phyloP scores from a whole-genome alignment of 2,329 filamentous ascomycete species.

The Bipolaris zeicola region DNA sequence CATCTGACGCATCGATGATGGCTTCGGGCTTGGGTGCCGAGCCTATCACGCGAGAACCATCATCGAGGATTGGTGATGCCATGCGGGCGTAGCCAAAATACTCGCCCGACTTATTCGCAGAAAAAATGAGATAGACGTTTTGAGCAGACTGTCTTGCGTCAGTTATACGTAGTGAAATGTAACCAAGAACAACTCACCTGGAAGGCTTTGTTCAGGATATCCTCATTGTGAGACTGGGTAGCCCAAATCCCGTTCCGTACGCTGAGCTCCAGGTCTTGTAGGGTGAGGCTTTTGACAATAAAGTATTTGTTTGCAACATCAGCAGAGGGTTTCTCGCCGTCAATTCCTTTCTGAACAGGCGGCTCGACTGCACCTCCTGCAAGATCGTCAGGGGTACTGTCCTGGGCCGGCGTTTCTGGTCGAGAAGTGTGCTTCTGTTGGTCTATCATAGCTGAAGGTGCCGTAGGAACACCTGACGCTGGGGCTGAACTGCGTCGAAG shows the following conservation, averaged over 20 bases:
- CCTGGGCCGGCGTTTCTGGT: constrained; percentile 31
- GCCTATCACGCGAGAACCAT: constrained; percentile 56
- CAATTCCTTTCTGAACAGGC: constrained; percentile 14
- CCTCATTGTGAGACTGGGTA: constrained; percentile 91
- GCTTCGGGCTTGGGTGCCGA: constrained; percentile 68
- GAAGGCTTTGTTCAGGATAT: constrained; percentile 80
- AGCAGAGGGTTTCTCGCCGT: constrained; percentile 12
- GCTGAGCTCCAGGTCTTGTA: constrained; percentile 88
- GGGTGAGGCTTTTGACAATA: constrained; percentile 88
- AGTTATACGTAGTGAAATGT: constrained; percentile 6
- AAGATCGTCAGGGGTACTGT: constrained; percentile 16
- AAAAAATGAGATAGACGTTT: constrained; percentile 91
- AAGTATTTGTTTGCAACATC: constrained; percentile 76
- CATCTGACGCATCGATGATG: constrained; percentile 61
- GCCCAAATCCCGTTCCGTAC: constrained; percentile 90
- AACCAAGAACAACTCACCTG: constrained; percentile 60
- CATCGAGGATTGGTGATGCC: constrained; percentile 80
- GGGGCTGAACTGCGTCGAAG: constrained; percentile 65
- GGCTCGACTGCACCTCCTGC: constrained; percentile 17
- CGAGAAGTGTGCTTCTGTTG: constrained; percentile 33
- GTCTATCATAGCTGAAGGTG: constrained; percentile 56
- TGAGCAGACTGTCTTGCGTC: constrained; percentile 66
- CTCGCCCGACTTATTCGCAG: constrained; percentile 95
- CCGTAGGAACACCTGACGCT: constrained; percentile 58
- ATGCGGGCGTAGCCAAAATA: constrained; percentile 96